Conservation (phyloP, 768 basidiomycete genomes). For the Neoboletus brunneissimus region DNA sequence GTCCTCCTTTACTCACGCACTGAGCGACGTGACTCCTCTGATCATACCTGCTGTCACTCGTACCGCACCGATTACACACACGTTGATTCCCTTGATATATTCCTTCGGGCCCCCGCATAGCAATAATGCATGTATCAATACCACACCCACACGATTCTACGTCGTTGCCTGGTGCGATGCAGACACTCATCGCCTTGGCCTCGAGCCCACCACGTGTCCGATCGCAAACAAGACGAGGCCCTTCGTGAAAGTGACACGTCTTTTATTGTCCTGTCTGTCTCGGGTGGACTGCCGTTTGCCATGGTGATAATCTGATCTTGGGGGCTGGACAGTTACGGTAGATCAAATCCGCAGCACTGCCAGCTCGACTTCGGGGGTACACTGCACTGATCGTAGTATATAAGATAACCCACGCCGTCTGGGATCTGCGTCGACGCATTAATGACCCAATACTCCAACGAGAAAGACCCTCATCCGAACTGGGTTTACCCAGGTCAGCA, state of each 20-base stretch:
- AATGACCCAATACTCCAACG: conserved; percentile 25
- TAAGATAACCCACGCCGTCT: not conserved
- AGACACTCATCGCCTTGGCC: conserved; percentile 6
- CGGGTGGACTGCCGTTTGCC: not conserved
- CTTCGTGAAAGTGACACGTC: not conserved
- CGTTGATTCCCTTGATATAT: conserved; percentile 18
- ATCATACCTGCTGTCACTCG: not conserved
- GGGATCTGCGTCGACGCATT: not conserved
- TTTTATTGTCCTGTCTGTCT: not conserved
- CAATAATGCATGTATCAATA: conserved; percentile 12
- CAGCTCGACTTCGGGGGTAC: not conserved
- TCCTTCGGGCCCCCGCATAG: conserved; percentile 12
- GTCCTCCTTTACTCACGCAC: not conserved
- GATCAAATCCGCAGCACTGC: not conserved
- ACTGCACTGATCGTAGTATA: not conserved
- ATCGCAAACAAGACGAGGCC: not conserved
- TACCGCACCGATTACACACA: not conserved
- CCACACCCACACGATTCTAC: conserved; percentile 2
- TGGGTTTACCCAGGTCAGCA: conserved; percentile 12
- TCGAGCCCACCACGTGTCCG: not conserved
- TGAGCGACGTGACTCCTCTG: not conserved
- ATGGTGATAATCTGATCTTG: not conserved
- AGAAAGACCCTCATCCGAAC: conserved; percentile 21
- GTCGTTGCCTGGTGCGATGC: not conserved
- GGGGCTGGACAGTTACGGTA: not conserved